Evolutionary conservation across 2,329 filamentous ascomycete genomes (phyloP), one percentile per base, ranked within the genome.

Genomic region (Microsporum canis): DNA sequence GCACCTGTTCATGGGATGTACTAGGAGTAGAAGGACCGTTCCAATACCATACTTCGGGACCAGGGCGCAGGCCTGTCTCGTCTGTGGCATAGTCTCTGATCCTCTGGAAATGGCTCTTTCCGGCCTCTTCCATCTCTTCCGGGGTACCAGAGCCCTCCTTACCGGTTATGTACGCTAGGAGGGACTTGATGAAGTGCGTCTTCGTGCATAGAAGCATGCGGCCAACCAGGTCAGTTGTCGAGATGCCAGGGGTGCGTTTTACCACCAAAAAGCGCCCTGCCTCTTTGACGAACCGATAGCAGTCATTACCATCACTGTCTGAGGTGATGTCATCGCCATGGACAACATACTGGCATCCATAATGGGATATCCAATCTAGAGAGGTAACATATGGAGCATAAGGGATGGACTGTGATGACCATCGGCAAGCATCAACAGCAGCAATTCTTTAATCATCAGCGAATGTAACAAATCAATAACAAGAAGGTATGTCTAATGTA

Each of bases 261-360:
- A 99, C 94, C 17, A 99, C 90, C 76, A 95, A 91, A 83, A 99
- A 99, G 49, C 94, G 84, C 10, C 88, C 87, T 0, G 92, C 94
- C 45, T 88, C 87, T 77, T 99, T 99, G 70, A 99, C 94, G 71
- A 92, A 97, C 63, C 94, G 88, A 77, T 99, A 99, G 78, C 92
- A 97, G 77, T 99, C 94, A 73, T 96, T 88, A 47, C 94, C 94
- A 66, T 86, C 85, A 71, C 88, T 89, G 75, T 99, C 94, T 0
- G 91, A 95, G 2, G 94, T 97, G 71, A 97, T 95, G 75, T 97
- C 92, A 74, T 97, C 94, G 63, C 92, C 92, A 75, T 97, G 92
- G 1, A 96, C 92, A 47, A 97, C 94, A 73, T 92, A 97, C 71
- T 88, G 84, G 80, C 94, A 97, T 65, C 94, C 91, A 73, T 94